Evolutionary conservation across 192 early-diverging fungal genomes (phyloP).

Genomic region (Chytriomyces hyalinus): DNA sequence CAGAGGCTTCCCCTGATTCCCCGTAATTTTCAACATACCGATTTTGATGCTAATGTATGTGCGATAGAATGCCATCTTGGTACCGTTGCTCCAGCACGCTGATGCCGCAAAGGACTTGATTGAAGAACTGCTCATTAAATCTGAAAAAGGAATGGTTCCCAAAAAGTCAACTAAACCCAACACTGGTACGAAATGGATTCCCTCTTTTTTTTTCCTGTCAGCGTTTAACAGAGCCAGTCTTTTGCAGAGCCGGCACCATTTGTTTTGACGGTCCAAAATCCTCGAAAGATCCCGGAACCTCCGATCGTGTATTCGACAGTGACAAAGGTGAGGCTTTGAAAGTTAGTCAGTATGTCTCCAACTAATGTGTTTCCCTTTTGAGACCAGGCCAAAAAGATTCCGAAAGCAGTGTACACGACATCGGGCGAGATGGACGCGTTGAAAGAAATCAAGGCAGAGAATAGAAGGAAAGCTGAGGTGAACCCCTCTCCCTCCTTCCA

Average conservation of each 20-base stretch:
- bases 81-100: constrained; percentile 43
- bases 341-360: no score
- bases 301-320: constrained; percentile 34
- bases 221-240: background rate
- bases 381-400: constrained; percentile 45
- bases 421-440: constrained; percentile 48
- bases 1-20: background rate
- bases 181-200: constrained; percentile 32
- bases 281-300: constrained; percentile 44
- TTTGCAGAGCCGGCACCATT: constrained; percentile 48
- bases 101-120: constrained; percentile 34
- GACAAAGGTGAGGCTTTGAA: constrained; percentile 38
- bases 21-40: background rate
- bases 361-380: background rate
- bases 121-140: constrained; percentile 36
- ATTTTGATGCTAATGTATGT: background rate
- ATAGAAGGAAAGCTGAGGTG: constrained; percentile 45
- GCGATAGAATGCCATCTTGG: constrained; percentile 25
- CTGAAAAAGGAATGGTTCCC: constrained; percentile 46
- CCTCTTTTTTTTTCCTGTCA: background rate
- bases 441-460: constrained; percentile 47
- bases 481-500: no score
- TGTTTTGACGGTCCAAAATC: constrained; percentile 49
- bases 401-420: constrained; percentile 42
- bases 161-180: constrained; percentile 40